Conservation (phyloP, 2,329 filamentous ascomycete genomes). For the Penicillium sp. region DNA sequence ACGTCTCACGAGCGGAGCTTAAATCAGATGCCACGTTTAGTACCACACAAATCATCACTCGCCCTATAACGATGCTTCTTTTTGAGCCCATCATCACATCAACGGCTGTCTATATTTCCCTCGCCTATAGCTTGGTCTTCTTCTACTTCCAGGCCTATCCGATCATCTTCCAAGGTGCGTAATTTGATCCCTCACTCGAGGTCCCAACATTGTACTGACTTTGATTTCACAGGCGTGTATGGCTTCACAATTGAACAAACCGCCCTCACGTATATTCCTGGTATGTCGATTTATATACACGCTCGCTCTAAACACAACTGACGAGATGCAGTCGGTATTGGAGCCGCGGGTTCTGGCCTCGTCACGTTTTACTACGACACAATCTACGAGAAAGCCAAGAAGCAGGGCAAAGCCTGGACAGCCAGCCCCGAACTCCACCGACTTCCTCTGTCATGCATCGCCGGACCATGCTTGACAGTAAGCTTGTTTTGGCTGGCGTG, state of each 20-base stretch:
- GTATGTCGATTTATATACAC: constrained; percentile 18
- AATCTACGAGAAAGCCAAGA: constrained; percentile 57
- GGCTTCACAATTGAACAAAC: constrained; percentile 64
- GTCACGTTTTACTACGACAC: constrained; percentile 68
- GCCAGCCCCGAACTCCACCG: constrained; percentile 61
- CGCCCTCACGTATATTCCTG: constrained; percentile 69
- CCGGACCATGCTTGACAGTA: constrained; percentile 63
- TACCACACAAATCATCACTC: constrained; percentile 68
- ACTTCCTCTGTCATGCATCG: constrained; percentile 70
- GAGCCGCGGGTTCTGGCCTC: constrained; percentile 59
- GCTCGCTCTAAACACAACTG: background rate
- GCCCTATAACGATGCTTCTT: constrained; percentile 71
- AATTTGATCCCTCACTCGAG: too few relatives aligned
- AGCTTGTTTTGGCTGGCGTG: constrained; percentile 61
- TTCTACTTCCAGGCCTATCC: constrained; percentile 79
- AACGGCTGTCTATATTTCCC: constrained; percentile 69
- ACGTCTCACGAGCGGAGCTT: constrained; percentile 61
- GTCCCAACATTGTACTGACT: background rate
- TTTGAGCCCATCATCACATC: constrained; percentile 74
- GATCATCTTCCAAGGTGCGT: constrained; percentile 61
- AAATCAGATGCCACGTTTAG: constrained; percentile 54
- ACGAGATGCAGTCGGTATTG: constrained; percentile 55
- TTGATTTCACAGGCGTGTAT: constrained; percentile 53
- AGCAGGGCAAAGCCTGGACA: constrained; percentile 58
- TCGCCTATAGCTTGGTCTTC: constrained; percentile 69